A percentile compares a stretch with the other conserved stretches of the same genome.
Conservation (phyloP, 2,329 filamentous ascomycete genomes). For the Leptographium lundbergii region DNA sequence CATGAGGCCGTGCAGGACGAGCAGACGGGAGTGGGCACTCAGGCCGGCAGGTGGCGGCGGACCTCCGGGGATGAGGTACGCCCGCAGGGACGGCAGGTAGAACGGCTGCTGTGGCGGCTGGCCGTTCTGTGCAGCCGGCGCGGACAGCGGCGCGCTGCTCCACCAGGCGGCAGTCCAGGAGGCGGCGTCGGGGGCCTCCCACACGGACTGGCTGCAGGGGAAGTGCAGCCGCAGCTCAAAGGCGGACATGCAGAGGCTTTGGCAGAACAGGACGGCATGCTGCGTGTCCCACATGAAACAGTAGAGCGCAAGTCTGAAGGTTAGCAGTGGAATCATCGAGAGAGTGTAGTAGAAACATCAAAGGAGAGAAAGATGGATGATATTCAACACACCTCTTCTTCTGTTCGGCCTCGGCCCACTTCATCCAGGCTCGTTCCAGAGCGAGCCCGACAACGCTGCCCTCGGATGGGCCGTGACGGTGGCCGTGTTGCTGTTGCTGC, state of each 20-base stretch:
- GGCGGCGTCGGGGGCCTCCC: conserved; percentile 6
- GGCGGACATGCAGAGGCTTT: conserved; percentile 12
- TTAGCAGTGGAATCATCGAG: not conserved
- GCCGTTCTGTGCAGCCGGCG: not conserved
- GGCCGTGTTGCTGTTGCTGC: too few species aligned
- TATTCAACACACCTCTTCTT: conserved; percentile 5
- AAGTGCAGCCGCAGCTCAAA: conserved; percentile 10
- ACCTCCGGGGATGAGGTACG: not conserved
- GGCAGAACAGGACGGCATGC: conserved; percentile 12
- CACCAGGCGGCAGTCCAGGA: conserved; percentile 4
- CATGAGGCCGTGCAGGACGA: conserved; percentile 11
- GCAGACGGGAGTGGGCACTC: conserved; percentile 1
- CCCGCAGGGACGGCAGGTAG: not conserved
- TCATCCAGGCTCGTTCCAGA: conserved; percentile 2
- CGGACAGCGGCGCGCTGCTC: not conserved
- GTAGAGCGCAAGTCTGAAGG: conserved; percentile 6
- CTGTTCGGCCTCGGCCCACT: conserved; percentile 8
- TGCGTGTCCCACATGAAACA: conserved; percentile 13
- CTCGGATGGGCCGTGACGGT: too few species aligned
- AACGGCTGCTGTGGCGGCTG: not conserved
- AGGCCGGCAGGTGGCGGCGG: not conserved
- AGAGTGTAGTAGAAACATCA: not conserved
- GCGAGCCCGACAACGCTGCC: not conserved
- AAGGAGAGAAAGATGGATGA: not conserved
- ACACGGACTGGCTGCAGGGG: conserved; percentile 9